Base-by-base conservation (phyloP, 2,329 filamentous ascomycete genomes). In the Cladosporium sp. region DNA sequence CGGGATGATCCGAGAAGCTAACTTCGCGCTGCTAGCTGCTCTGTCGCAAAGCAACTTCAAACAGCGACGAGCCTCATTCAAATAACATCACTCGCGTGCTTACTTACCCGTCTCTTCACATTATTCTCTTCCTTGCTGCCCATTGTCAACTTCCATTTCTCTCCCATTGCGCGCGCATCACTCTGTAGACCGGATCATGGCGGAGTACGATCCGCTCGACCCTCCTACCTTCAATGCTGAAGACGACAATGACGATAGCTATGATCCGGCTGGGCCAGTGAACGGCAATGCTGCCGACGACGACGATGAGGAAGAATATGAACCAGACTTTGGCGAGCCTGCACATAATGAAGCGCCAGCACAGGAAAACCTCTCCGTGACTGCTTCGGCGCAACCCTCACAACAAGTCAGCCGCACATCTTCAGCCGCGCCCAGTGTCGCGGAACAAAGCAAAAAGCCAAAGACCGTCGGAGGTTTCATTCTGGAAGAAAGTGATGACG, bases 381-480 rank as follows among this genome's bases (percentile, higher is more conserved):
- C 59, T 47, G 52, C 61, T 24, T 59, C 57, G 40, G 59, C 60
- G 35, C 57, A 61, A 56, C 78, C 80, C 67, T 55, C 52, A 25
- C 52, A 55, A 22, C 52, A 55, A 35, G 40, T 55, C 39, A 62
- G 75, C 73, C 61, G 75, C 71, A 57, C 73, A 64, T 60, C 71
- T 69, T 65, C 80, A 75, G 69, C 57, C 53, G 55, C 64, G 57
- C 59, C 64, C 65, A 70, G 58, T 66, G 72, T 58, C 39, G 58
- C 64, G 15, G 64, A 62, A 52, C 60, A 66, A 40, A 60, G 58
- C 51, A 66, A 56, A 66, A 77, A 78, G 68, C 74, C 79, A 66
- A 79, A 77, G 67, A 83, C 78, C 61, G 79, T 81, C 67, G 82
- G 81, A 70, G 83, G 83, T 65, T 85, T 85, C 77, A 80, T 84